These are phyloP conservation scores for Royoungia palumana DNA, from an alignment of 768 basidiomycete species.

Conservation along the genomic window DNA sequence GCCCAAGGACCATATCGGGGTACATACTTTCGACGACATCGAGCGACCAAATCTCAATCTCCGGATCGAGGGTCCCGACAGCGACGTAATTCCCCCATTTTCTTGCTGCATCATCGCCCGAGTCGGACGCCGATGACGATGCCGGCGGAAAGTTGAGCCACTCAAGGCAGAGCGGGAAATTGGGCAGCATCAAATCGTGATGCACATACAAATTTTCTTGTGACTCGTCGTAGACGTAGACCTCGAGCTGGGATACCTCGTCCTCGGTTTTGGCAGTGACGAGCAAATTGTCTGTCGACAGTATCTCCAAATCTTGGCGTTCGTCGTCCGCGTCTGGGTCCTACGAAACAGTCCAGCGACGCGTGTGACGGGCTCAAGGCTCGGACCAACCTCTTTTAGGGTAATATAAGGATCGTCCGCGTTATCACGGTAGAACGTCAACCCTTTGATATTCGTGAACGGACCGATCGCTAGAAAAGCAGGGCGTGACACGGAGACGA, in stretches of 20 bases:
- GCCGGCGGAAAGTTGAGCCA: conserved; percentile 96
- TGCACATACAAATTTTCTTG: conserved; percentile 93
- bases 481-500: not conserved
- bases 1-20: conserved; percentile 86
- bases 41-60: conserved; percentile 98
- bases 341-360: conserved; percentile 10
- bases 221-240: conserved; percentile 89
- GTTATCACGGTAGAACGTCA: conserved; percentile 88
- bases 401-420: conserved; percentile 97
- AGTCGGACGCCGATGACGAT: conserved; percentile 39
- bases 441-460: conserved; percentile 94
- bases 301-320: conserved; percentile 82
- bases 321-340: conserved; percentile 73
- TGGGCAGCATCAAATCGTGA: conserved; percentile 96
- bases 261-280: conserved; percentile 94
- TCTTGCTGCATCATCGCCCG: conserved; percentile 30
- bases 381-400: conserved; percentile 72
- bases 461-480: conserved; percentile 56
- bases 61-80: conserved; percentile 94
- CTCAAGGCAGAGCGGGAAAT: conserved; percentile 97
- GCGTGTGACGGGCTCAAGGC: not conserved
- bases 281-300: conserved; percentile 89
- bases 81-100: conserved; percentile 86
- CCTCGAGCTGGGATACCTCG: conserved; percentile 91
- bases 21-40: conserved; percentile 94